A percentile compares a stretch with the other conserved stretches of the same genome.
These are phyloP conservation scores for Microcos paniculata DNA, from an alignment of 345 rosid species.

Conservation along the genomic window DNA sequence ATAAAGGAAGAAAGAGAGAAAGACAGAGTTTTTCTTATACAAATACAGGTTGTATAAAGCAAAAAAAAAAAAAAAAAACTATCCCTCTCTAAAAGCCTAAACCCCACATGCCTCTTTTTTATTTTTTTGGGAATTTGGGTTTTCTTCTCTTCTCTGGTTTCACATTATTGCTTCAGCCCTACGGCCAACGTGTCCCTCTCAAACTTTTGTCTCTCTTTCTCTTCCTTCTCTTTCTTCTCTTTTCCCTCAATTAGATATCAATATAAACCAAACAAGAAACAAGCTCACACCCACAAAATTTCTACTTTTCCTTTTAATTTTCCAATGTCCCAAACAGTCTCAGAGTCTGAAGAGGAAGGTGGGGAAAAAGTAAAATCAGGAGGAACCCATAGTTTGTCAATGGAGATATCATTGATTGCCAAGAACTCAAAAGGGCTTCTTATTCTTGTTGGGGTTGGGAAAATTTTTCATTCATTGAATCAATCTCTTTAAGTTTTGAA, in stretches of 20 bases:
- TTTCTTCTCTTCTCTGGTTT: background rate
- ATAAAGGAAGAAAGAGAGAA: background rate
- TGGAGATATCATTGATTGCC: too few relatives aligned
- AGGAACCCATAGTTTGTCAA: too few relatives aligned
- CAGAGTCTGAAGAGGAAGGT: too few relatives aligned
- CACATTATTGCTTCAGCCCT: background rate
- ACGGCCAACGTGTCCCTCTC: constrained; percentile 17
- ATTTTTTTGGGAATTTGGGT: background rate
- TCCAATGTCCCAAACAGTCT: too few relatives aligned
- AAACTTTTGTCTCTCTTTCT: background rate
- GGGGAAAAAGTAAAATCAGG: too few relatives aligned
- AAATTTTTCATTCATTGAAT: too few relatives aligned
- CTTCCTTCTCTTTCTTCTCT: background rate
- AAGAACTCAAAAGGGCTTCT: too few relatives aligned
- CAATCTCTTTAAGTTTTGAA: too few relatives aligned
- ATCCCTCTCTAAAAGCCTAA: background rate
- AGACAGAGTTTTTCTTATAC: background rate
- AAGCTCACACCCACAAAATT: too few relatives aligned
- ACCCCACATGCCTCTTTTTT: background rate
- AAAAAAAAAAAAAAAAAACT: background rate
- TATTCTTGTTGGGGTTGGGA: too few relatives aligned
- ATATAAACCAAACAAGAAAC: background rate
- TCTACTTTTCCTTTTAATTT: too few relatives aligned
- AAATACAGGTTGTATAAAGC: background rate
- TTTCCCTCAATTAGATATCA: background rate